A percentile compares a stretch with the other conserved stretches of the same genome.
These are phyloP conservation scores for sorghum (Sorghum bicolor) DNA, from an alignment of 176 grass and related monocot genomes.

Conservation along the genomic window DNA sequence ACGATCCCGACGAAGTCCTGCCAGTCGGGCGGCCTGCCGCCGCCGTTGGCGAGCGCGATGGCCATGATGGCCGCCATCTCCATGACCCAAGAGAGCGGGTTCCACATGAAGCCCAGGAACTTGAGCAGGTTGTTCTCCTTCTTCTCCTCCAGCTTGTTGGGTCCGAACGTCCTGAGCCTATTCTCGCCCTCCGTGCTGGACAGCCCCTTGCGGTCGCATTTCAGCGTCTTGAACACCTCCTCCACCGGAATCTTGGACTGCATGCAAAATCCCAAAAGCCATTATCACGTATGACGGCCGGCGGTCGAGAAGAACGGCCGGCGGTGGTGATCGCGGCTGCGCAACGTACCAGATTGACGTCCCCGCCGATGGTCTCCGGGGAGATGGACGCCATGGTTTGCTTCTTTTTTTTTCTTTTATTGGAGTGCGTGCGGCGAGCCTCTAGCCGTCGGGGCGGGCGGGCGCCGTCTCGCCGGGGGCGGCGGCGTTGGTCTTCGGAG, in stretches of 20 bases:
- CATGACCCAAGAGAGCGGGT: conserved; percentile 93
- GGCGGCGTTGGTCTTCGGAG: conserved; percentile 1
- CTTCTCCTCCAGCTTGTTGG: conserved; percentile 99
- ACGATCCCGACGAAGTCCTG: conserved; percentile 92
- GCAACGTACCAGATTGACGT: conserved; percentile 51
- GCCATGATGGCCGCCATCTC: conserved; percentile 94
- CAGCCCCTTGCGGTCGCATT: conserved; percentile 70
- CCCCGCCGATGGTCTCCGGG: conserved; percentile 45
- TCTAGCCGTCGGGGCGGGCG: not conserved
- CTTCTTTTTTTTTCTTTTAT: not conserved
- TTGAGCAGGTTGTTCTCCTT: conserved; percentile 93
- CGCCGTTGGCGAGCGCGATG: conserved; percentile 82
- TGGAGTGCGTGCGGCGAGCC: not conserved
- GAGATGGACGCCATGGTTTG: conserved; percentile 64
- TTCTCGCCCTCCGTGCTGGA: conserved; percentile 43
- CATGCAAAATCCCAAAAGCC: conserved; percentile 6
- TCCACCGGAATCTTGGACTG: conserved; percentile 64
- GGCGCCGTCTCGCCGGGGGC: not conserved
- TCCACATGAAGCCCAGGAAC: conserved; percentile 96
- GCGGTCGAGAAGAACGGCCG: not conserved
- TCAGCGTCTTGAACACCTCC: conserved; percentile 82
- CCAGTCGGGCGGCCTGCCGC: conserved; percentile 76
- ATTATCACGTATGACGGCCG: not conserved
- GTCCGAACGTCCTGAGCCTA: conserved; percentile 60
- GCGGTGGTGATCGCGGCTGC: too few species aligned